phyloP scores from a whole-genome alignment of 352 stramenopile genomes.

The Elongisporangium senticosum region DNA sequence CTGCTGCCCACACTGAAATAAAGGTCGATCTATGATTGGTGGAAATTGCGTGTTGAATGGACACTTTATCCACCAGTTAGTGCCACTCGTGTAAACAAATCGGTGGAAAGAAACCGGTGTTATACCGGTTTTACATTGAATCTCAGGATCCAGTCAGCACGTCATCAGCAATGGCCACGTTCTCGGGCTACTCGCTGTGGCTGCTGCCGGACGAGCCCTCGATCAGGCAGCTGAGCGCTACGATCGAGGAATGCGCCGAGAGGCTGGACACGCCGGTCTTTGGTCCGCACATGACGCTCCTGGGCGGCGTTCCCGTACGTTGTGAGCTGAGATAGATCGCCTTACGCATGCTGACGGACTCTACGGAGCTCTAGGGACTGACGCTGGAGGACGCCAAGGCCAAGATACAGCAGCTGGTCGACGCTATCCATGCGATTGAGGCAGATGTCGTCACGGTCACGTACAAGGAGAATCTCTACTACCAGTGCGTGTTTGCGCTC shows the following conservation, averaged over 20 bases:
- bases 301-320: conserved; percentile 39
- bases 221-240: conserved; percentile 15
- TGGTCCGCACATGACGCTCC: conserved; percentile 52
- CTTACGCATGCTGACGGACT: not conserved
- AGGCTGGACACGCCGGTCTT: conserved; percentile 40
- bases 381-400: conserved; percentile 13
- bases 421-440: conserved; percentile 21
- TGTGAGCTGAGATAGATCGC: not conserved
- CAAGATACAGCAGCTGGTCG: conserved; percentile 31
- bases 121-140: not conserved
- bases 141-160: not conserved
- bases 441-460: conserved; percentile 32
- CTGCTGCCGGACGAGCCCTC: conserved; percentile 22
- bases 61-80: not conserved
- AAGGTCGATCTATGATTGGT: not conserved
- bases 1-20: not conserved
- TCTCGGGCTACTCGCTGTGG: conserved; percentile 61
- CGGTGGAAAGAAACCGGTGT: not conserved
- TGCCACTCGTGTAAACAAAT: not conserved
- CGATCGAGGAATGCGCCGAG: conserved; percentile 32
- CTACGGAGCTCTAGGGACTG: conserved; percentile 17
- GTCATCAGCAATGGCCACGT: conserved; percentile 6
- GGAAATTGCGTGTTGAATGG: not conserved
- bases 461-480: conserved; percentile 56
- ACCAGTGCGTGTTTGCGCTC: conserved; percentile 63